These are phyloP conservation scores for Pneumocystis jirovecii DNA, from an alignment of 1,139 yeast species.

Conservation along the genomic window DNA sequence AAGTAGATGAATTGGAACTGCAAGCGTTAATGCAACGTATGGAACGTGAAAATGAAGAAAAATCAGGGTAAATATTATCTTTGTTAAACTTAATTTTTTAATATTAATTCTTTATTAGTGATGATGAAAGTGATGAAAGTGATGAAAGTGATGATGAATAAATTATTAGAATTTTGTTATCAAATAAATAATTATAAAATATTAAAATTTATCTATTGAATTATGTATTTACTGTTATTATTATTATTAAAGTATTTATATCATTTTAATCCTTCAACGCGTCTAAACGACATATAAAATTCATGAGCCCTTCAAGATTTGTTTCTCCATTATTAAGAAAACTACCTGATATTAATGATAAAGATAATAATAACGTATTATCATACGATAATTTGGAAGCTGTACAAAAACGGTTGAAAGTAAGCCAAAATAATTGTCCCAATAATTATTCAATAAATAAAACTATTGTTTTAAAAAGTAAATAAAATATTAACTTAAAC, in stretches of 20 bases:
- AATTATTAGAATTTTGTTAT: background rate
- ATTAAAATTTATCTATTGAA: conserved; percentile 19
- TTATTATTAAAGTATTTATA: background rate
- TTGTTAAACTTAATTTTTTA: conserved; percentile 18
- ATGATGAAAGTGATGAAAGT: conserved; percentile 16
- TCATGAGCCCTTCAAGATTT: background rate
- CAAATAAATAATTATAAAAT: conserved; percentile 15
- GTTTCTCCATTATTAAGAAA: background rate
- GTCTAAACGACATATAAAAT: background rate
- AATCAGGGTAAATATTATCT: conserved; percentile 23
- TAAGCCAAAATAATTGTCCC: background rate
- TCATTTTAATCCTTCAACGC: background rate
- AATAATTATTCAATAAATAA: background rate
- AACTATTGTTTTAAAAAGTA: background rate
- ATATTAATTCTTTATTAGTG: background rate
- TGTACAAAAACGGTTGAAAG: background rate
- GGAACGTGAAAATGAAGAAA: conserved; percentile 50
- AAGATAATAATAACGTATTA: background rate
- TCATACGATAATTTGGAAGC: background rate
- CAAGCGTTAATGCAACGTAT: conserved; percentile 78
- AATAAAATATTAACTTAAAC: background rate
- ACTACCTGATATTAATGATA: background rate
- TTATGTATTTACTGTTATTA: conserved; percentile 2
- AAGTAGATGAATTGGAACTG: conserved; percentile 94
- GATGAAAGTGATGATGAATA: conserved; percentile 6